Evolutionary conservation across 129 eudicot species (phyloP).

Genomic region (Heracleum sosnowskyi): DNA sequence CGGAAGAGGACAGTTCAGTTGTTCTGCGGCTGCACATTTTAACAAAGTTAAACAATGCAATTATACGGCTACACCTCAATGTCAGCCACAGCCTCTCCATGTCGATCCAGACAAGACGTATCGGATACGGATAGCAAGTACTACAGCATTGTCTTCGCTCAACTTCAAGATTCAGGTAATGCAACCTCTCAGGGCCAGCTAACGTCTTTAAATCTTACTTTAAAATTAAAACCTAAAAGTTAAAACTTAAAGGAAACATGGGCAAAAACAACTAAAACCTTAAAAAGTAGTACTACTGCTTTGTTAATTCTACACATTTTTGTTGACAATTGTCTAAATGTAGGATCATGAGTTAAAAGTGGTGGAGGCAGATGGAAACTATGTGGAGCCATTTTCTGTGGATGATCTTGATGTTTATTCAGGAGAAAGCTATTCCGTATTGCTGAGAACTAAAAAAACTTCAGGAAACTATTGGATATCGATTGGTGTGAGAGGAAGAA

Average conservation of each 20-base stretch:
- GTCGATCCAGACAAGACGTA: constrained; percentile 81
- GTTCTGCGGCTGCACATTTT: constrained; percentile 54
- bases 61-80: too few species aligned
- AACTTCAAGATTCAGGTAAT: constrained; percentile 81
- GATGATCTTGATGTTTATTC: constrained; percentile 51
- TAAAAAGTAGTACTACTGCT: too few species aligned
- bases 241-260: too few species aligned
- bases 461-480: constrained; percentile 48
- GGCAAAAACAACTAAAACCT: too few species aligned
- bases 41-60: constrained; percentile 50
- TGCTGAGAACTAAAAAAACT: constrained; percentile 29
- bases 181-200: neutral
- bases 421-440: constrained; percentile 55
- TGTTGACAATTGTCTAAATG: neutral
- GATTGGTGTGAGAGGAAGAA: constrained; percentile 36
- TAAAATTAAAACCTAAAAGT: too few species aligned
- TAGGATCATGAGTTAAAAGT: constrained; percentile 45
- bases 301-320: too few species aligned
- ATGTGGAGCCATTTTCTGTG: constrained; percentile 38
- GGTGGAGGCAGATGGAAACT: constrained; percentile 64
- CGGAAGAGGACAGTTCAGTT: constrained; percentile 87
- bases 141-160: constrained; percentile 83
- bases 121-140: constrained; percentile 77
- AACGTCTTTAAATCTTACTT: neutral
- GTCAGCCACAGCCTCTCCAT: constrained; percentile 39